Base-by-base conservation (phyloP, 2,329 filamentous ascomycete genomes). In the Calonectria henricotiae region DNA sequence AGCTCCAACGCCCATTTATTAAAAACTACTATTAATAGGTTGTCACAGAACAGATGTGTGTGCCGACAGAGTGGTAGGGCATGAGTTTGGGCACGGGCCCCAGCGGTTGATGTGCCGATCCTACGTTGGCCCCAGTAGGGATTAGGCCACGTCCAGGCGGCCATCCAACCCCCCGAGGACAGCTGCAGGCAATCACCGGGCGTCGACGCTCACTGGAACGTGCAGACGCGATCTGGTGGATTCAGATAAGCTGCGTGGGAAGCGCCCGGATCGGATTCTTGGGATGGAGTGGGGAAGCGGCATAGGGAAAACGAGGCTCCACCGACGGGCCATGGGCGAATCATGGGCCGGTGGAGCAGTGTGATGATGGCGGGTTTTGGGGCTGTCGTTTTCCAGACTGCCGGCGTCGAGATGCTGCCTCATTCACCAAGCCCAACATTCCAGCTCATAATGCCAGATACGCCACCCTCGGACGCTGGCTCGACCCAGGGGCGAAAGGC, bases 401-500 rank as follows among this genome's bases (percentile, higher is more conserved):
- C 30, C 23, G 23, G 27, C 35, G 23, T 17, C 27, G 46, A 55
- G 41, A 46, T 46, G 51, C 46, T 66, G 54, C 64, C 51, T 66
- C 64, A 66, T 47, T 37, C 64, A 65, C 47, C 23, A 23, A 12
- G 32, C 20, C n/a, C 41, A 11, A 35, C 51, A 54, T 54, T 61
- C 41, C 63, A 47, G 47, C 49, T 23, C 47, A 55, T 9, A 5
- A 77, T 77, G 75, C 41, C 71, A 5, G 68, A 55, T 32, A 65
- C 69, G n/a, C n/a, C 49, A 15, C 62, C 51, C 27, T 13, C 70
- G 46, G 55, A 71, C 63, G 6, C 55, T 61, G 17, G 54, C 17
- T 69, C 72, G 7, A 72, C 67, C 6, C 69, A 75, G 6, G 71
- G 64, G n/a, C 71, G 72, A 3, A 77, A 76, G 65, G 64, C 49